Percentiles rank a stretch among this genome's conserved stretches.
Conservation (phyloP, 1,139 yeast genomes). For the Taphrina wiesneri region DNA sequence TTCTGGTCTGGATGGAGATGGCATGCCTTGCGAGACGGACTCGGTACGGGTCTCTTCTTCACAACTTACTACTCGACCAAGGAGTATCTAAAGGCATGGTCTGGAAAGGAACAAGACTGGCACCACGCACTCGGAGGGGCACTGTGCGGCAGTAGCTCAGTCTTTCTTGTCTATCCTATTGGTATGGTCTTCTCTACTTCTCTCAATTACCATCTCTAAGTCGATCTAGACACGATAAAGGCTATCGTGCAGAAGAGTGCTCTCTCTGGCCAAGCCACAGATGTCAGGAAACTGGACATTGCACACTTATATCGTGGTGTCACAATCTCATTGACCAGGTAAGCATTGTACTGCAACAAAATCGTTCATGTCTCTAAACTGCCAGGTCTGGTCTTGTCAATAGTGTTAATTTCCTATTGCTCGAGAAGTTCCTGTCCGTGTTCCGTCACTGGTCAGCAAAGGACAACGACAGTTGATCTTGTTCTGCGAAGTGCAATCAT, state of each 20-base stretch:
- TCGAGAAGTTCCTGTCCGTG: constrained; percentile 11
- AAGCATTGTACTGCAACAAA: neutral
- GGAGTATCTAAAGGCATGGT: constrained; percentile 36
- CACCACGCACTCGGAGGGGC: constrained; percentile 71
- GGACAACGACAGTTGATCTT: neutral
- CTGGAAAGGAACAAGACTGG: constrained; percentile 37
- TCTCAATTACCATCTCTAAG: neutral
- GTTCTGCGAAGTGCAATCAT: no score
- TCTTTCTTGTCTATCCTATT: constrained; percentile 74
- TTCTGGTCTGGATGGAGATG: constrained; percentile 71
- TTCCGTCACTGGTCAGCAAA: constrained; percentile 6
- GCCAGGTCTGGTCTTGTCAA: constrained; percentile 20
- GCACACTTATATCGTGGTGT: constrained; percentile 24
- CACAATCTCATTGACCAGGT: constrained; percentile 7
- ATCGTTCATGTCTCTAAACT: neutral
- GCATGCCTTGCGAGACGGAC: constrained; percentile 64
- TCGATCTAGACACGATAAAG: neutral
- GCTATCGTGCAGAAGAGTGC: constrained; percentile 17
- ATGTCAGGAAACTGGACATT: neutral
- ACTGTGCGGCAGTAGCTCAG: constrained; percentile 64
- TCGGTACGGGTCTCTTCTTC: constrained; percentile 74
- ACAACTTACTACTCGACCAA: constrained; percentile 73
- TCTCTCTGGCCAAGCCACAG: neutral
- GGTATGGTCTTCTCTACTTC: constrained; percentile 69
- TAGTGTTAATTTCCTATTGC: constrained; percentile 20